These are phyloP conservation scores for Aspergillus chevalieri DNA, from an alignment of 2,329 filamentous ascomycete genomes.

Conservation along the genomic window DNA sequence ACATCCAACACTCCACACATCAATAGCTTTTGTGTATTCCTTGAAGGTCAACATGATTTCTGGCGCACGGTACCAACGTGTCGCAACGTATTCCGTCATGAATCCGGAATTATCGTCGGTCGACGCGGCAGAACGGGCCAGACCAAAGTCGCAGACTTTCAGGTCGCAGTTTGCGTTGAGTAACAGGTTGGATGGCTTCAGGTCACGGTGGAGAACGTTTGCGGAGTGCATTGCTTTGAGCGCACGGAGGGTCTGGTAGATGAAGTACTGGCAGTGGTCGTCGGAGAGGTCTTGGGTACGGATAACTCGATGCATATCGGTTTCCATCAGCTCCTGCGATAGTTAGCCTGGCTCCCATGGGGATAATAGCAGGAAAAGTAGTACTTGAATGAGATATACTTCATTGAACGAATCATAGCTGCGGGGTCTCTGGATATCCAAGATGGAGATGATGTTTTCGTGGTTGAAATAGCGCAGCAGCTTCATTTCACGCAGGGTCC, in stretches of 20 bases:
- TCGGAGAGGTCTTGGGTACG: slow-evolving; percentile 97
- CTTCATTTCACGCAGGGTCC: slow-evolving; percentile 98
- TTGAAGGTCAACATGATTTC: slow-evolving; percentile 99
- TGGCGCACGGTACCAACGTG: slow-evolving; percentile 95
- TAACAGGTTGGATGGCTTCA: slow-evolving; percentile 95
- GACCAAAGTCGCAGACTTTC: slow-evolving; percentile 97
- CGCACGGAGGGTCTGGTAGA: slow-evolving; percentile 96
- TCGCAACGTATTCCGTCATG: slow-evolving; percentile 99
- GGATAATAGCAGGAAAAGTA: neutral
- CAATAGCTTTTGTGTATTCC: slow-evolving; percentile 99
- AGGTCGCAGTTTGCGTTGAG: slow-evolving; percentile 98
- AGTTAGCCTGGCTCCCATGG: neutral
- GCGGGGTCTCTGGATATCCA: slow-evolving; percentile 96
- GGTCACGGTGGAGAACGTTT: slow-evolving; percentile 92
- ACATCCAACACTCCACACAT: slow-evolving; percentile 98
- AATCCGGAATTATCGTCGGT: slow-evolving; percentile 99
- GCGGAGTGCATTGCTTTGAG: slow-evolving; percentile 99
- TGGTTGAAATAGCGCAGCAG: slow-evolving; percentile 98
- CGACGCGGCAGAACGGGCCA: slow-evolving; percentile 89
- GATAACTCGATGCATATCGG: slow-evolving; percentile 98
- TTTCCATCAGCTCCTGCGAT: slow-evolving; percentile 90
- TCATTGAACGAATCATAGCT: slow-evolving; percentile 96
- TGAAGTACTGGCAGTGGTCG: slow-evolving; percentile 99
- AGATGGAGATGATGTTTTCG: slow-evolving; percentile 99
- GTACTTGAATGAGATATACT: slow-evolving; percentile 95